These are phyloP conservation scores for Suillus discolor DNA, from an alignment of 768 basidiomycete species.

Conservation along the genomic window DNA sequence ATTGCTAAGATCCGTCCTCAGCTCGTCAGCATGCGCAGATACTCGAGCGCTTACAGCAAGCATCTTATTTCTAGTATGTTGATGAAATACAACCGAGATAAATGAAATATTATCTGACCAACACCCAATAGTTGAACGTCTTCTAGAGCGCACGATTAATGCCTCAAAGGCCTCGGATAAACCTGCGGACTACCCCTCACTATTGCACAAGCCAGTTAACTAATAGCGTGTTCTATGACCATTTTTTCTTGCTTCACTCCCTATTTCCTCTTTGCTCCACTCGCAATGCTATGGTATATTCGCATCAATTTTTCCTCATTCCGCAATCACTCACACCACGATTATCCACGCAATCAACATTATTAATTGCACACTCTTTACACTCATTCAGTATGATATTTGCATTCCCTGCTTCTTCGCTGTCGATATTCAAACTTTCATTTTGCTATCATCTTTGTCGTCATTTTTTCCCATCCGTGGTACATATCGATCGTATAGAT, in stretches of 20 bases:
- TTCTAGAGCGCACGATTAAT: slow-evolving; percentile 55
- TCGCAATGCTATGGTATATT: slow-evolving; percentile 41
- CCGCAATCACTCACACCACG: slow-evolving; percentile 32
- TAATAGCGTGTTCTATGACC: slow-evolving; percentile 18
- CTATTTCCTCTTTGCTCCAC: slow-evolving; percentile 21
- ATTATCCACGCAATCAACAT: slow-evolving; percentile 37
- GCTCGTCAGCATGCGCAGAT: slow-evolving; percentile 68
- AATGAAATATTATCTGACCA: slow-evolving; percentile 17
- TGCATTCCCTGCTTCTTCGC: slow-evolving; percentile 28
- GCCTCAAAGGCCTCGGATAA: slow-evolving; percentile 30
- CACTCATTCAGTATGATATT: slow-evolving; percentile 27
- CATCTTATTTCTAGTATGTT: slow-evolving; percentile 78
- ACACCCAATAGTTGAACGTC: slow-evolving; percentile 59
- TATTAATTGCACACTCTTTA: slow-evolving; percentile 37
- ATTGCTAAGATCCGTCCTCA: slow-evolving; percentile 66
- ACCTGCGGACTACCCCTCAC: slow-evolving; percentile 31
- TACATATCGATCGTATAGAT: slow-evolving; percentile 20
- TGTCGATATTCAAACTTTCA: slow-evolving; percentile 34
- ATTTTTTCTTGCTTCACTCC: slow-evolving; percentile 16
- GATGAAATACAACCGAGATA: slow-evolving; percentile 9
- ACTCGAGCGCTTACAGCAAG: slow-evolving; percentile 75
- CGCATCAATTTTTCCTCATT: slow-evolving; percentile 32
- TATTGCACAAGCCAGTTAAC: slow-evolving; percentile 27
- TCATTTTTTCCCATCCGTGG: slow-evolving; percentile 10
- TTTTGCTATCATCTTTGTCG: slow-evolving; percentile 23